A percentile compares a stretch with the other conserved stretches of the same genome.
phyloP scores from a whole-genome alignment of 352 stramenopile genomes.

The Halophytophthora polymorphica region DNA sequence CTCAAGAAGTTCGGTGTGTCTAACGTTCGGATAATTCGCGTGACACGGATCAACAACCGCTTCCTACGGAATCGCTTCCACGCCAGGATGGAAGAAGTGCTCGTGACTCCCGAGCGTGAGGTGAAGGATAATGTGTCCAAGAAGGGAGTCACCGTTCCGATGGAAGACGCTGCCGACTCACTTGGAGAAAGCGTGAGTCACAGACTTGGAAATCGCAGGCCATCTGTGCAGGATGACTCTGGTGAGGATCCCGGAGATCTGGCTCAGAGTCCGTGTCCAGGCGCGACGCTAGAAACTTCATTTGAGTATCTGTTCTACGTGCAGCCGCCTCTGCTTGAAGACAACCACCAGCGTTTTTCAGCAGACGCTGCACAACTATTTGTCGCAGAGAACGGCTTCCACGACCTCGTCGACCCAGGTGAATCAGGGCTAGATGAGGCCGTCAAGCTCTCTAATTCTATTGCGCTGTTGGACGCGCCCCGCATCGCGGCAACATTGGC shows the following conservation, averaged over 20 bases:
- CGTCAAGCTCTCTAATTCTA: slow-evolving; percentile 75
- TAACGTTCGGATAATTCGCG: slow-evolving; percentile 71
- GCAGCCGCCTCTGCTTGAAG: slow-evolving; percentile 41
- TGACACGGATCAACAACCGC: slow-evolving; percentile 89
- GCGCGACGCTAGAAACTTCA: slow-evolving; percentile 41
- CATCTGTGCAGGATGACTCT: slow-evolving; percentile 4
- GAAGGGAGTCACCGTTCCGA: slow-evolving; percentile 58
- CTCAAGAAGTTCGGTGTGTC: slow-evolving; percentile 50
- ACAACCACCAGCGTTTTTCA: slow-evolving; percentile 28
- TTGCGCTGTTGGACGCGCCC: slow-evolving; percentile 51
- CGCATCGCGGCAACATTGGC: slow-evolving; percentile 21
- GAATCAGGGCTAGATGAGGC: slow-evolving; percentile 46
- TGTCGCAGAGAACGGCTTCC: slow-evolving; percentile 68
- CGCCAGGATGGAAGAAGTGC: slow-evolving; percentile 71
- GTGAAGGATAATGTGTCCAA: slow-evolving; percentile 83
- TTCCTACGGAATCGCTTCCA: slow-evolving; percentile 88
- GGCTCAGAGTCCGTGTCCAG: slow-evolving; percentile 13
- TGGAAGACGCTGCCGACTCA: slow-evolving; percentile 21
- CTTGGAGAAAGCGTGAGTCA: slow-evolving; percentile 6
- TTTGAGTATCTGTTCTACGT: slow-evolving; percentile 86
- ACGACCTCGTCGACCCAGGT: slow-evolving; percentile 44
- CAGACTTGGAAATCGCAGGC: slow-evolving; percentile 1
- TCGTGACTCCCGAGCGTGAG: slow-evolving; percentile 49
- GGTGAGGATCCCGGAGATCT: slow-evolving; percentile 4
- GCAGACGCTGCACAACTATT: slow-evolving; percentile 53